Evolutionary conservation across 768 basidiomycete genomes (phyloP), one percentile per base, ranked within the genome.

Genomic region (Suillus occidentalis): DNA sequence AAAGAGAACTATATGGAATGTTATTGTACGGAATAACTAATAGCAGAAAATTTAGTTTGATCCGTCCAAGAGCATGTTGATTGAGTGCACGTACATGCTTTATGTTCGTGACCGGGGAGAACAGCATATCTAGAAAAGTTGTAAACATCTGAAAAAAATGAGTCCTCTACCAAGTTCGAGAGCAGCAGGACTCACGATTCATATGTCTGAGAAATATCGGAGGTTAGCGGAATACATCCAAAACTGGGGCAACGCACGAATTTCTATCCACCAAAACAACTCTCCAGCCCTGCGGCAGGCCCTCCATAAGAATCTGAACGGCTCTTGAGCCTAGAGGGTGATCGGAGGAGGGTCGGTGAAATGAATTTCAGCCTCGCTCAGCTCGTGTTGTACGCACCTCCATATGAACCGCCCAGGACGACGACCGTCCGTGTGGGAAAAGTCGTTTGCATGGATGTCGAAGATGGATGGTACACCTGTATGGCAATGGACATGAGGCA

Each of bases 191-290:
- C 80, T 67, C 58, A 83, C 82, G 82, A 66, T 84, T 84, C n/a
- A 78, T 74, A 66, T 85, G 84, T 31, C 84, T 85, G 53, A 18
- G 36, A 42, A 36, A 8, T 20, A 28, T 39, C 14, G 20, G 18
- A 22, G n/a, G 9, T 22, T 2, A 42, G 8, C 43, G 13, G 18
- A 60, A 56, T 13, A 39, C 34, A 22, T 22, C 6, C 8, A 14
- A 34, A 59, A 42, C 62, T 62, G 58, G 60, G 63, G 13, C 9
- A 28, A 77, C 83, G 65, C 73, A 87, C 82, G 82, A 84, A 71
- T 90, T 89, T 57, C 85, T 77, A 67, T 89, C 87, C 43, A 89
- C 78, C 14, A 88, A 72, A 5, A 88, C 77, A 31, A 89, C 77
- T 34, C 82, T 79, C 85, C 87, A 86, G 18, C 75, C 82, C 16